Evolutionary conservation across 768 basidiomycete species (phyloP).

Genomic region (Bullera alba): DNA sequence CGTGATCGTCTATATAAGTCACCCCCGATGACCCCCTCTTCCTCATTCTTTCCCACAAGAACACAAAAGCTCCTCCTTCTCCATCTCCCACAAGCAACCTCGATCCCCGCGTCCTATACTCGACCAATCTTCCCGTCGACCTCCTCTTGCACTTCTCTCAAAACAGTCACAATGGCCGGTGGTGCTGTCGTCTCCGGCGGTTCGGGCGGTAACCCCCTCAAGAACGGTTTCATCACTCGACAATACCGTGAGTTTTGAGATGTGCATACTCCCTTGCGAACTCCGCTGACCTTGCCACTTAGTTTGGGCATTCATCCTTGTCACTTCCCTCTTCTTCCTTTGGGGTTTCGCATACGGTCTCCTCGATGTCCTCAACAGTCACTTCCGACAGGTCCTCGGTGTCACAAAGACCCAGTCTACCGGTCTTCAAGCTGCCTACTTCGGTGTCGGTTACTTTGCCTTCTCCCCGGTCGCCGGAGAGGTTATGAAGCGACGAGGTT

Average conservation of each 20-base stretch:
- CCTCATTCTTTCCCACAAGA: too few species aligned
- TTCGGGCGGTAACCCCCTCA: conserved; percentile 38
- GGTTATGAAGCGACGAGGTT: conserved; percentile 54
- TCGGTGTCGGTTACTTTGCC: conserved; percentile 33
- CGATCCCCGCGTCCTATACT: too few species aligned
- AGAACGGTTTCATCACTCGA: conserved; percentile 37
- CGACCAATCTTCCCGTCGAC: too few species aligned
- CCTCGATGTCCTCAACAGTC: conserved; percentile 49
- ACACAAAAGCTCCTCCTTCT: too few species aligned
- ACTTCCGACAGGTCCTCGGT: conserved; percentile 64
- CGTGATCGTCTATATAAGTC: too few species aligned
- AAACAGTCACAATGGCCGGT: conserved; percentile 43
- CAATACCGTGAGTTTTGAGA: conserved; percentile 38
- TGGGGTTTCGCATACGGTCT: conserved; percentile 50
- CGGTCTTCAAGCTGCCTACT: conserved; percentile 64
- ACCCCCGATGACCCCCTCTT: too few species aligned
- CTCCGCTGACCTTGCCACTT: conserved; percentile 48
- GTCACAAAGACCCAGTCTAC: conserved; percentile 67
- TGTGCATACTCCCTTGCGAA: not conserved
- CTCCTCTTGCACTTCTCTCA: too few species aligned
- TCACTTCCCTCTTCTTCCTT: conserved; percentile 70
- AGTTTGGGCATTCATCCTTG: conserved; percentile 58
- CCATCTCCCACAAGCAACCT: too few species aligned
- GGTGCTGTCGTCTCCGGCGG: conserved; percentile 38
- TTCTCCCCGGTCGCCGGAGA: conserved; percentile 45